These are phyloP conservation scores for Endoconidiophora laricicola DNA, from an alignment of 2,329 filamentous ascomycete species.

Conservation along the genomic window DNA sequence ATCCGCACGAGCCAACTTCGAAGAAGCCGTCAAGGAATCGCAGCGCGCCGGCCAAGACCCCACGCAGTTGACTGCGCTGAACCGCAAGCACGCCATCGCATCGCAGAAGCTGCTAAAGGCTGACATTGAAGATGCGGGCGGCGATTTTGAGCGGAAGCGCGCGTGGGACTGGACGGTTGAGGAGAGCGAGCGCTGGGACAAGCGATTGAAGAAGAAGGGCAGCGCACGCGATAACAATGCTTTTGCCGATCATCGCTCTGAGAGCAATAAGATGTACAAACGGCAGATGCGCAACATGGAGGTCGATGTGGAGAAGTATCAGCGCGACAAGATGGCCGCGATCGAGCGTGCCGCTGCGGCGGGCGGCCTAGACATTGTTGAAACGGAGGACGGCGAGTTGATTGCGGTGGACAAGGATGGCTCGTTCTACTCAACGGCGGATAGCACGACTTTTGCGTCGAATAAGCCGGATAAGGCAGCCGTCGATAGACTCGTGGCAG, in stretches of 20 bases:
- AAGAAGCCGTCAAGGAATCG: slow-evolving; percentile 70
- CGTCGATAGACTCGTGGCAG: slow-evolving; percentile 71
- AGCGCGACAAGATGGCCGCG: slow-evolving; percentile 67
- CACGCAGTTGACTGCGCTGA: slow-evolving; percentile 57
- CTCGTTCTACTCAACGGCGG: slow-evolving; percentile 75
- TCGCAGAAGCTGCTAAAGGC: slow-evolving; percentile 87
- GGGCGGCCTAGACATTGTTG: slow-evolving; percentile 80
- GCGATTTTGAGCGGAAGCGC: slow-evolving; percentile 92
- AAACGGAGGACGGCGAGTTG: slow-evolving; percentile 87
- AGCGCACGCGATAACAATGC: slow-evolving; percentile 68
- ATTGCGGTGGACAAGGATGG: slow-evolving; percentile 87
- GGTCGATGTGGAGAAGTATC: slow-evolving; percentile 66
- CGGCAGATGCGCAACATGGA: slow-evolving; percentile 65
- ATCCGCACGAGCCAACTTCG: slow-evolving; percentile 57
- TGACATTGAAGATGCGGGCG: slow-evolving; percentile 67
- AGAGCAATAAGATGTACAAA: slow-evolving; percentile 88
- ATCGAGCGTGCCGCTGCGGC: slow-evolving; percentile 71
- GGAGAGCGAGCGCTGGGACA: slow-evolving; percentile 88
- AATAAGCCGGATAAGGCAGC: slow-evolving; percentile 78
- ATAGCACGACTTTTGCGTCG: slow-evolving; percentile 63
- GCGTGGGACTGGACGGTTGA: slow-evolving; percentile 98
- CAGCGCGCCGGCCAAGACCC: slow-evolving; percentile 66
- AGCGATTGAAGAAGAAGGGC: slow-evolving; percentile 71
- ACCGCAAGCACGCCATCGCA: slow-evolving; percentile 72
- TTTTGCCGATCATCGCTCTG: slow-evolving; percentile 76